A percentile compares a stretch with the other conserved stretches of the same genome.
phyloP scores from a whole-genome alignment of 2,329 filamentous ascomycete species.

The Hymenoscyphus scutula region DNA sequence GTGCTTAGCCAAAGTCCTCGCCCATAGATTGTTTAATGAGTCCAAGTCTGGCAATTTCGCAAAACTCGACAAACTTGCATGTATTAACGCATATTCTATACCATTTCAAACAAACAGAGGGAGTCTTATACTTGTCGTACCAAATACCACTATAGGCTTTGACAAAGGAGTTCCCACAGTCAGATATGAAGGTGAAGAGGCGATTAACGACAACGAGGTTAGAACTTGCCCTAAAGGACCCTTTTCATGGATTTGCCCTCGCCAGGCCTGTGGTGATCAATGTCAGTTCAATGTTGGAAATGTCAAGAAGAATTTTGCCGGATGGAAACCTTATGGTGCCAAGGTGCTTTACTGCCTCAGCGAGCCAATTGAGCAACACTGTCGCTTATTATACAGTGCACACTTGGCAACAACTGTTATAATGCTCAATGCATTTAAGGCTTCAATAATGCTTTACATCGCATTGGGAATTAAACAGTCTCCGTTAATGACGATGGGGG shows the following conservation, averaged over 20 bases:
- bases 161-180: background rate
- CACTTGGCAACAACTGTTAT: background rate
- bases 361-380: background rate
- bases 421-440: background rate
- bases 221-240: background rate
- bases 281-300: background rate
- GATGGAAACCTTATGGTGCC: background rate
- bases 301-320: background rate
- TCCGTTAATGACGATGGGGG: background rate
- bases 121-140: background rate
- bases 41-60: background rate
- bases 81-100: background rate
- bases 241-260: background rate
- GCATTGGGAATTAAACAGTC: background rate
- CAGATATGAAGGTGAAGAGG: background rate
- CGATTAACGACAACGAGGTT: background rate
- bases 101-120: constrained; percentile 1
- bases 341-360: background rate
- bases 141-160: background rate
- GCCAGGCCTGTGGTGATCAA: background rate
- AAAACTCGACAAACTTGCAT: background rate
- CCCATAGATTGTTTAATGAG: background rate
- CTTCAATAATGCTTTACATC: background rate
- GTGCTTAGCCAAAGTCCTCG: background rate
- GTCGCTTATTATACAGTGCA: background rate